A percentile compares a stretch with the other conserved stretches of the same genome.
phyloP scores from a whole-genome alignment of 163 green algal genomes.

The Prototheca cutis region DNA sequence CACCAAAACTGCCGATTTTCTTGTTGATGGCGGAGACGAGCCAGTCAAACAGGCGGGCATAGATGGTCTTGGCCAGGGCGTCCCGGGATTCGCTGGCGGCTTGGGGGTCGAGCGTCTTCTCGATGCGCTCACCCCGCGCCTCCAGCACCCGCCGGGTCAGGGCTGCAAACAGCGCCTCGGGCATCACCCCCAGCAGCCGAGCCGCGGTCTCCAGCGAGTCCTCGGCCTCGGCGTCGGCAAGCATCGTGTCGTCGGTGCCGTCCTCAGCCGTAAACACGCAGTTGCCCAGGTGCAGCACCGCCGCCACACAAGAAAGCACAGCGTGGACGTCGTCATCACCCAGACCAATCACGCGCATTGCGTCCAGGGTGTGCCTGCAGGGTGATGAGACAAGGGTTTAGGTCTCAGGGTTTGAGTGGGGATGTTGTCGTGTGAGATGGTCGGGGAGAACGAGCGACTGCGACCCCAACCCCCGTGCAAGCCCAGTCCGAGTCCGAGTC shows the following conservation, averaged over 20 bases:
- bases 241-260: constrained; percentile 25
- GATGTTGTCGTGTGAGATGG: no score
- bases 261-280: constrained; percentile 69
- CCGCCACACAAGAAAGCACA: constrained; percentile 74
- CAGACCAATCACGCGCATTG: constrained; percentile 89
- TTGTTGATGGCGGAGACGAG: constrained; percentile 84
- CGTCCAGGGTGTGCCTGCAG: constrained; percentile 60
- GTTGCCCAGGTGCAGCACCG: constrained; percentile 96
- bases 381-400: not conserved
- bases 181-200: constrained; percentile 60
- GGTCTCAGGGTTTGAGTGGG: no score
- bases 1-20: constrained; percentile 66
- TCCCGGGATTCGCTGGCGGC: constrained; percentile 80
- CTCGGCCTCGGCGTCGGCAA: constrained; percentile 26
- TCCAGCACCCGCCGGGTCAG: constrained; percentile 80
- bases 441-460: no score
- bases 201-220: constrained; percentile 49
- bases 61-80: constrained; percentile 85
- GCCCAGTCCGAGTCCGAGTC: no score
- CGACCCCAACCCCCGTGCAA: no score
- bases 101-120: constrained; percentile 66
- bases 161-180: constrained; percentile 61
- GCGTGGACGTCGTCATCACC: constrained; percentile 53
- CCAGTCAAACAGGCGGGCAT: constrained; percentile 87
- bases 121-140: constrained; percentile 75